Percentiles rank a stretch among this genome's conserved stretches.
Evolutionary conservation across 495 filamentous ascomycete genomes (phyloP).

Genomic region (Penicillium bovifimosum): DNA sequence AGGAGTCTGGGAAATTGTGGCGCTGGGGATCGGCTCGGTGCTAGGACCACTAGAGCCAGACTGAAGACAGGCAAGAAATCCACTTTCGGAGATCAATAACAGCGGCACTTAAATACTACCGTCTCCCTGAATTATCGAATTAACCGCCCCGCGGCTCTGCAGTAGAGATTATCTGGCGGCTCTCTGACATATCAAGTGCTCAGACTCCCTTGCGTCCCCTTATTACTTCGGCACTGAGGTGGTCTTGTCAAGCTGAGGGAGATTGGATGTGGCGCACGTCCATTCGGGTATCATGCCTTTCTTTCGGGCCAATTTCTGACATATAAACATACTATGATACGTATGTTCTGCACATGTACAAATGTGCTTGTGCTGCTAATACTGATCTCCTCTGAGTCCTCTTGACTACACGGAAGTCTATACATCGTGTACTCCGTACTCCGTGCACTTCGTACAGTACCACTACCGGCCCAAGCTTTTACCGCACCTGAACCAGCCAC

Average conservation of each 20-base stretch:
- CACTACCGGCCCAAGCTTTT: conserved; percentile 1
- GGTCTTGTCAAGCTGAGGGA: conserved; percentile 1
- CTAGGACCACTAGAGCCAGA: conserved; percentile 6
- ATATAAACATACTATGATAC: no score
- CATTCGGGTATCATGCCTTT: neutral
- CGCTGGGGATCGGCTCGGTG: conserved; percentile 3
- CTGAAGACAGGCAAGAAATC: neutral
- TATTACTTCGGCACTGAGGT: neutral
- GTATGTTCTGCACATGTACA: no score
- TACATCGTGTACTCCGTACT: neutral
- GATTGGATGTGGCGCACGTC: conserved; percentile 4
- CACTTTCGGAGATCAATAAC: neutral
- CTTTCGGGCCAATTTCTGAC: neutral
- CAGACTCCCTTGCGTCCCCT: neutral
- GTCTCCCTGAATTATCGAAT: neutral
- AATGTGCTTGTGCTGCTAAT: no score
- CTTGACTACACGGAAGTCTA: no score
- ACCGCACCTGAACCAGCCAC: neutral
- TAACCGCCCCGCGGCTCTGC: conserved; percentile 3
- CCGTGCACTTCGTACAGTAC: no score
- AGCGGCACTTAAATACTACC: neutral
- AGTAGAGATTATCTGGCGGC: neutral
- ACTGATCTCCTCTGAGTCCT: neutral
- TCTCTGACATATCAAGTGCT: neutral
- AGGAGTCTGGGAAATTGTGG: conserved; percentile 2